phyloP scores from a whole-genome alignment of 192 early-diverging fungal genomes.

The Coemansia biformis region DNA sequence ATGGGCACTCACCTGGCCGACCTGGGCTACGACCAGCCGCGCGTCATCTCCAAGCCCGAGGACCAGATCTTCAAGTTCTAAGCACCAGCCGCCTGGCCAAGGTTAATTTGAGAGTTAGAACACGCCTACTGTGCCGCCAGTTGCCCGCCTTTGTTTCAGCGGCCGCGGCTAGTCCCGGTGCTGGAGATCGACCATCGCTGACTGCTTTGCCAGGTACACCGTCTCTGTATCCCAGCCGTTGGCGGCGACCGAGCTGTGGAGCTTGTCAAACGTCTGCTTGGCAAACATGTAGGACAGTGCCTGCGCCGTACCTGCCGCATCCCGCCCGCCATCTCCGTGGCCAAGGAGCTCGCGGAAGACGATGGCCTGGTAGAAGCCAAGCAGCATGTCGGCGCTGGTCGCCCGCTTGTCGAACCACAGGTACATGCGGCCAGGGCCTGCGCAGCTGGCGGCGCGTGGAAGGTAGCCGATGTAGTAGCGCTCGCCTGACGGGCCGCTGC shows the following conservation, averaged over 20 bases:
- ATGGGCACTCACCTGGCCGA: constrained; percentile 67
- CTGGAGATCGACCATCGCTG: constrained; percentile 12
- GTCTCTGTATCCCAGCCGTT: constrained; percentile 32
- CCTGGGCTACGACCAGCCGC: constrained; percentile 73
- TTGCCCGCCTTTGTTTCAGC: too few relatives aligned
- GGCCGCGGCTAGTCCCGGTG: not conserved
- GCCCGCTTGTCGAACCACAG: constrained; percentile 29
- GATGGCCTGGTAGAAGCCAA: constrained; percentile 27
- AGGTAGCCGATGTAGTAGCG: constrained; percentile 35
- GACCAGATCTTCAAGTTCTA: constrained; percentile 92
- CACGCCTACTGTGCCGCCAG: too few relatives aligned
- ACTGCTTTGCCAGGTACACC: constrained; percentile 25
- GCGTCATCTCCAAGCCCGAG: constrained; percentile 71
- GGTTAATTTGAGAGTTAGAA: too few relatives aligned
- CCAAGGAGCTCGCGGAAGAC: constrained; percentile 13
- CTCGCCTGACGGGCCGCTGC: not conserved
- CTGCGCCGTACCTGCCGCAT: not conserved
- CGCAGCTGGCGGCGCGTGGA: not conserved
- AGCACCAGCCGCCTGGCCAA: too few relatives aligned
- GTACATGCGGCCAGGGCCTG: constrained; percentile 8
- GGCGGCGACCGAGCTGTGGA: constrained; percentile 8
- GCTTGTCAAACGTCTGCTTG: constrained; percentile 15
- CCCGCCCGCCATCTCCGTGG: too few relatives aligned
- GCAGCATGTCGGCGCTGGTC: constrained; percentile 14
- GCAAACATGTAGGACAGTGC: constrained; percentile 21